A percentile compares a stretch with the other conserved stretches of the same genome.
Conservation (phyloP, 805 yeast genomes). For the Pichia membranifaciens region DNA sequence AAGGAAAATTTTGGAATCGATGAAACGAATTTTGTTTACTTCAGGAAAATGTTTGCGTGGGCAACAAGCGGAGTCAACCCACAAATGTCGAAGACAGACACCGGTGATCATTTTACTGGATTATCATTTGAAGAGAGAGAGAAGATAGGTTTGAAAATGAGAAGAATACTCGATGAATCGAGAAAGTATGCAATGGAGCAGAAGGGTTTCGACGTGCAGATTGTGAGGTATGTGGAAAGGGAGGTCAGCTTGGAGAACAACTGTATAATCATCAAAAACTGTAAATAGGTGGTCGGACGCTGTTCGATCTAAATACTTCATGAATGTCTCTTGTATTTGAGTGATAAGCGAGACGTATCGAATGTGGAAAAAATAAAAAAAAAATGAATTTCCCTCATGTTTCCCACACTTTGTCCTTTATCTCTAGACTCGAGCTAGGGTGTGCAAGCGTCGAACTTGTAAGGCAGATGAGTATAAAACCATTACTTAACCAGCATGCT, state of each 20-base stretch:
- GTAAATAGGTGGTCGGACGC: neutral
- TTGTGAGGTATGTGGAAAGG: conserved; percentile 54
- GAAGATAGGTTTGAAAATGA: conserved; percentile 56
- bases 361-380: no score
- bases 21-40: conserved; percentile 28
- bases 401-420: no score
- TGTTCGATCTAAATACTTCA: no score
- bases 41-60: conserved; percentile 77
- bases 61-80: conserved; percentile 69
- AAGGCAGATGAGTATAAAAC: neutral
- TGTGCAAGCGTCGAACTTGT: no score
- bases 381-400: no score
- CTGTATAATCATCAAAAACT: conserved; percentile 22
- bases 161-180: conserved; percentile 72
- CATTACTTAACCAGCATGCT: conserved; percentile 29
- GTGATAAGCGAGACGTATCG: no score
- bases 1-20: conserved; percentile 26
- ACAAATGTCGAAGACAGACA: conserved; percentile 34
- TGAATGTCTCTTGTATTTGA: no score
- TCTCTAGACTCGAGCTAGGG: no score
- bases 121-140: conserved; percentile 46
- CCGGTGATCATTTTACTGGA: conserved; percentile 41
- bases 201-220: conserved; percentile 37
- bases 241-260: conserved; percentile 63
- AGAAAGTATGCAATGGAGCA: conserved; percentile 45